Evolutionary conservation across 2,329 filamentous ascomycete genomes (phyloP), one percentile per base, ranked within the genome.

Genomic region (Talaromyces verruculosus): DNA sequence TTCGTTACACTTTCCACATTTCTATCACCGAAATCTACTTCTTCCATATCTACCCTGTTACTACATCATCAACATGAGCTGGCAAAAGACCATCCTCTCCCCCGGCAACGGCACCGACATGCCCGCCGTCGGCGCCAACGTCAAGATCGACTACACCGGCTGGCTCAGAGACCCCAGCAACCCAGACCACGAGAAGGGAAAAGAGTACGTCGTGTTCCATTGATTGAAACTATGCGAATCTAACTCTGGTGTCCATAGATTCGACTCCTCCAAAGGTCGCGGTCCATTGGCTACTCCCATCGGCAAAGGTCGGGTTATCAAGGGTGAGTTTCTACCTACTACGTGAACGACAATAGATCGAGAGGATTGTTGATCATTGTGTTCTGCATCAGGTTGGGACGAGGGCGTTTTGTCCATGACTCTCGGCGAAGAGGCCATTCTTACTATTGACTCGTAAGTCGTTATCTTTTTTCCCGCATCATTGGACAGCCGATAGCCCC

Each of bases 61-160:
- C 39, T 25, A 30, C 5, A 13, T 51, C 64, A 75, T 51, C 64
- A 75, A 45, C 70, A 93, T 93, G 90, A 89, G 85, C 74, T 68
- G 67, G 67, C 85, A 83, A 67, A 96, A 92, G 84, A 85, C 84
- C 60, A 79, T 86, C 69, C 77, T 89, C 72, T 75, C 80, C 41
- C 79, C 85, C 69, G 93, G 94, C 74, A 84, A 85, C 73, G 82
- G 82, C 66, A 84, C 84, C 65, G 77, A 87, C 73, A 82, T 79
- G 70, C 91, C 94, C 66, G 75, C 80, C 70, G 73, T 75, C 17
- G 90, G 91, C 70, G 88, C 97, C 77, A 87, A 81, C 30, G 91
- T 98, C 74, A 87, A 86, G 75, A 96, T 98, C 76, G 88, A 95
- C 81, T 98, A 98, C 85, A 95, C 90, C 49, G 95, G 95, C 73